phyloP scores from a whole-genome alignment of 805 yeast species.

The Candida jianshihensis region DNA sequence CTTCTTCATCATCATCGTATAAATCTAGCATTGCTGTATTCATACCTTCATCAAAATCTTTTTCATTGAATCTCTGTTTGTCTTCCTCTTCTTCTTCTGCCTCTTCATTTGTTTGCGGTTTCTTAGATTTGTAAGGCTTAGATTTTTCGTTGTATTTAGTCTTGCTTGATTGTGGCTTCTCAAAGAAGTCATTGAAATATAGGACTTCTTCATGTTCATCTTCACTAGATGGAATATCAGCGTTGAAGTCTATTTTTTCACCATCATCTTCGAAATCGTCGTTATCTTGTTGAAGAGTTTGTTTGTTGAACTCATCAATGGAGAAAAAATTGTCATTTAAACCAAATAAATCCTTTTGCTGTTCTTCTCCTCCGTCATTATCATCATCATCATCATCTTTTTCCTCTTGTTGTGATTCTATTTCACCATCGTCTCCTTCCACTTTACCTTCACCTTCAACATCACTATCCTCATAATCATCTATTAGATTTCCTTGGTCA shows the following conservation, averaged over 20 bases:
- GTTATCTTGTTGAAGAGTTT: not conserved
- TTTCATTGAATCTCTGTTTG: slow-evolving; percentile 49
- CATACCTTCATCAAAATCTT: slow-evolving; percentile 52
- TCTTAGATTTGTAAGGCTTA: slow-evolving; percentile 2
- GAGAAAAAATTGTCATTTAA: slow-evolving; percentile 1
- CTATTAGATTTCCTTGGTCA: not conserved
- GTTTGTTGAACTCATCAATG: slow-evolving; percentile 1
- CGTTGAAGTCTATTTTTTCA: slow-evolving; percentile 34
- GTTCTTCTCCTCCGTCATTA: not conserved
- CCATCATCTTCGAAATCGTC: slow-evolving; percentile 15
- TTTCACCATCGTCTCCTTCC: slow-evolving; percentile 2
- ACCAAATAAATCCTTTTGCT: not conserved
- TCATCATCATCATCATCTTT: not conserved
- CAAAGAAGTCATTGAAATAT: slow-evolving; percentile 61
- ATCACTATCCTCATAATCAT: slow-evolving; percentile 3
- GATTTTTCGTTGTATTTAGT: slow-evolving; percentile 3
- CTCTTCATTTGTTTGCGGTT: slow-evolving; percentile 5
- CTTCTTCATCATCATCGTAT: slow-evolving; percentile 33
- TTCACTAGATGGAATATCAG: slow-evolving; percentile 39
- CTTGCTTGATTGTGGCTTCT: slow-evolving; percentile 23
- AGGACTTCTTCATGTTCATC: slow-evolving; percentile 51
- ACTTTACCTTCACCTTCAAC: not conserved
- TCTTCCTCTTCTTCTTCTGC: slow-evolving; percentile 33
- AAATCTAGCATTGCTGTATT: slow-evolving; percentile 55
- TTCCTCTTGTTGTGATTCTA: not conserved